These are phyloP conservation scores for Paecilomyces niveus DNA, from an alignment of 2,329 filamentous ascomycete species.

Conservation along the genomic window DNA sequence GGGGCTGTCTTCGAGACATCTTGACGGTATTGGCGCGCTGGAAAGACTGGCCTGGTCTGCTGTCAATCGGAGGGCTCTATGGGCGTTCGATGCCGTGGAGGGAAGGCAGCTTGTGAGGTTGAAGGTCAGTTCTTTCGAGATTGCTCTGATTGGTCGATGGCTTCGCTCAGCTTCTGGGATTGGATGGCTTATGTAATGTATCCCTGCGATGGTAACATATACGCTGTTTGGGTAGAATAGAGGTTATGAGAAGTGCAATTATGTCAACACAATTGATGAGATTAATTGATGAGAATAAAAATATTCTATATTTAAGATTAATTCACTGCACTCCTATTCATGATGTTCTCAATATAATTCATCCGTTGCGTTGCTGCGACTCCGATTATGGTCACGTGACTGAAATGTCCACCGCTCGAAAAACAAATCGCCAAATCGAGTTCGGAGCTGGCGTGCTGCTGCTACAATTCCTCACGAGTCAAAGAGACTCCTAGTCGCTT, in stretches of 20 bases:
- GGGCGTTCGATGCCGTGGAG: constrained; percentile 4
- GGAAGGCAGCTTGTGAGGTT: constrained; percentile 17
- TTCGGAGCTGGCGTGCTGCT: not conserved
- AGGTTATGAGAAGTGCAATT: not conserved
- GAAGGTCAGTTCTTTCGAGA: constrained; percentile 27
- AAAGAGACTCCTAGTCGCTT: constrained; percentile 1
- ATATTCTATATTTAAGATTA: too few relatives aligned
- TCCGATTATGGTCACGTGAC: constrained; percentile 3
- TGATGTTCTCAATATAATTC: not conserved
- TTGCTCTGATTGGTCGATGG: constrained; percentile 26
- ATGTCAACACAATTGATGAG: not conserved
- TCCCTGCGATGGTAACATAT: not conserved
- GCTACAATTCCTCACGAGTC: not conserved
- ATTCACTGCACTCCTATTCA: not conserved
- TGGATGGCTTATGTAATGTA: not conserved
- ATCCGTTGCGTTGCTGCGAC: not conserved
- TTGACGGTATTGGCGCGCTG: constrained; percentile 12
- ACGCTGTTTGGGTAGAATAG: not conserved
- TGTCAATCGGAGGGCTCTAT: not conserved
- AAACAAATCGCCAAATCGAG: constrained; percentile 7
- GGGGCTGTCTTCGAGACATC: constrained; percentile 26
- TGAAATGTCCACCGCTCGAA: not conserved
- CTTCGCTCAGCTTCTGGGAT: constrained; percentile 1
- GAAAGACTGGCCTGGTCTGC: not conserved
- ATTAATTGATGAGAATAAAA: not conserved